Base-by-base conservation (phyloP, 345 rosid genomes). In the Carallia pectinifolia region DNA sequence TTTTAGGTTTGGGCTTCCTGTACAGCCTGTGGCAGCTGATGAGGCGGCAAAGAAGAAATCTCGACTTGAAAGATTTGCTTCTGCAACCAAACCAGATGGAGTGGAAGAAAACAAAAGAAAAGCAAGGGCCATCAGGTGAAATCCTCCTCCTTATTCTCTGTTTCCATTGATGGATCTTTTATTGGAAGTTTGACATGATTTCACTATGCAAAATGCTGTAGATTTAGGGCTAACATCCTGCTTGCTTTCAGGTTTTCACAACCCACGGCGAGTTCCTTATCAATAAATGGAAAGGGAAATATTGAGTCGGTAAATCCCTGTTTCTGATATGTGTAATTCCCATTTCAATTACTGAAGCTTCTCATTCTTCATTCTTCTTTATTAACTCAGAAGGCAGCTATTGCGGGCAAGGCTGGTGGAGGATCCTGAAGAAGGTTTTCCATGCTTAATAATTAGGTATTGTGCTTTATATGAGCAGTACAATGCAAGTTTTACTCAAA, bases 21-120 rank as follows among this genome's bases (percentile, higher is more conserved):
- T 77, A 30, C 81, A 83, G 38, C 44, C 87, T 54, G 52, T 62
- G 30, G 68, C 78, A 64, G 38, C 78, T 61, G 93, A 86, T 62
- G 91, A 82, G 77, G 99, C 86, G 12, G 82, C 77, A 5, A 94
- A 94, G 87, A 94, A 83, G 87, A 94, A 94, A 82, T 91, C 96
- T 66, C 84, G 99, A 71, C 89, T 82, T 54, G 88, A 88, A 6
- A 88, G 96, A 68, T 91, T 94, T 75, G 85, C 92, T 55, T 71
- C 84, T 17, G 71, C 75, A 62, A 38, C 89, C 4, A 85, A 85
- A 77, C 39, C 72, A 30, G 93, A 89, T 81, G 50, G 85, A 0
- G 76, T 78, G 75, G 97, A 87, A 71, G 97, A 89, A 68, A 91
- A 90, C 48, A 94, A 88, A 62, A 87, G 86, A 73, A 87, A 91